Conservation (phyloP, 192 early-diverging fungal genomes). For the Umbelopsis ramanniana region DNA sequence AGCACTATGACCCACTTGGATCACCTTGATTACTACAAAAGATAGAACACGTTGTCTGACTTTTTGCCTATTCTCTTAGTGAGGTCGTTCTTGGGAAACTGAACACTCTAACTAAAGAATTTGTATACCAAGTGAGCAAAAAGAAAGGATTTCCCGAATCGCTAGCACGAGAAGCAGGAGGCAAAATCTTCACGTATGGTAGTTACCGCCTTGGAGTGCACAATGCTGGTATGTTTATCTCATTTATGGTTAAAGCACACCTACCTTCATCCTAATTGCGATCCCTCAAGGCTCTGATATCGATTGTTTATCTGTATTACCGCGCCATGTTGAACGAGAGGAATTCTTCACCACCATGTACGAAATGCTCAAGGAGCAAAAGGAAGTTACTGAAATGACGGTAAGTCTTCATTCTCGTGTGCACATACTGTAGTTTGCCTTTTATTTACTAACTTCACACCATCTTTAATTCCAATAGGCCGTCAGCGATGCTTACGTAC, state of each 20-base stretch:
- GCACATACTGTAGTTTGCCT: not conserved
- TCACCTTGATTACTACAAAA: not conserved
- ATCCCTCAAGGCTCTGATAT: constrained; percentile 84
- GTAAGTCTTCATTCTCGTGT: constrained; percentile 34
- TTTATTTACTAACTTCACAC: not conserved
- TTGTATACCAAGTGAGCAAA: constrained; percentile 81
- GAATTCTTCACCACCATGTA: constrained; percentile 94
- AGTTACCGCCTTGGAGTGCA: constrained; percentile 96
- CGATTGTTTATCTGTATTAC: constrained; percentile 96
- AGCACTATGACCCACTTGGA: not conserved
- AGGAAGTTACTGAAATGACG: constrained; percentile 87
- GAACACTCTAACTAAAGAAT: constrained; percentile 87
- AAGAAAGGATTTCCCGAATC: constrained; percentile 75
- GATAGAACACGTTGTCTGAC: not conserved
- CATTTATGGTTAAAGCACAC: not conserved
- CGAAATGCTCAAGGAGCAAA: constrained; percentile 77
- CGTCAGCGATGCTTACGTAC: constrained; percentile 91
- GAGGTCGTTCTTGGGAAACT: constrained; percentile 89
- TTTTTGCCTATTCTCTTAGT: constrained; percentile 42
- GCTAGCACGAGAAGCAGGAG: constrained; percentile 85
- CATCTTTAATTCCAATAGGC: constrained; percentile 39
- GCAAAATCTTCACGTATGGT: constrained; percentile 98
- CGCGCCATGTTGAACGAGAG: constrained; percentile 85
- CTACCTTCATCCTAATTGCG: not conserved
- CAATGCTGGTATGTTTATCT: constrained; percentile 68